Evolutionary conservation across 768 basidiomycete species (phyloP), one percentile per base, ranked within the genome.

Genomic region (Russula griseocarnosa): DNA sequence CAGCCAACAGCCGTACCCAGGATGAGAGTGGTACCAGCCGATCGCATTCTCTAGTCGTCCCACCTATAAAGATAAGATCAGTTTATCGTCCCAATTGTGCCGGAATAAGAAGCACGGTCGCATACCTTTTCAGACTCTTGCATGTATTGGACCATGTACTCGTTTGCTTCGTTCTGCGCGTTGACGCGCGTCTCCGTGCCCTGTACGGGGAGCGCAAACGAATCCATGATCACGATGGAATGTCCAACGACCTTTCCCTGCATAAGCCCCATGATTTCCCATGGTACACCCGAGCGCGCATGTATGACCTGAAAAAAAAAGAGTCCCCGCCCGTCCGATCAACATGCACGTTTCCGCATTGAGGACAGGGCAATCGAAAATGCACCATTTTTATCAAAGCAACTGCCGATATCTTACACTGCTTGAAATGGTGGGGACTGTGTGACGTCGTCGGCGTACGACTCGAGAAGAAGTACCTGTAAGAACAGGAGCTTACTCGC

Each of bases 201-300:
- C 74, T 97, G 92, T 3, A 98, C 96, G 1, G 97, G 97, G 4
- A 99, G 79, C 5, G 97, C 95, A 68, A 98, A 98, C 13, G 93
- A 94, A 75, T 99, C 97, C 85, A 97, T 88, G 72, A 99, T 86
- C 16, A 91, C 86, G 42, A 90, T 77, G 1, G 87, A 80, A 66
- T 86, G 86, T 2, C 84, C 88, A 10, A 91, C 77, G 42, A 97
- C 88, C 76, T 97, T 96, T 61, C 95, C 95, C 75, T 97, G 95
- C 94, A 99, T 97, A 36, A 98, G 83, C 11, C 96, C 96, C 96
- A 99, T 99, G 72, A 99, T 97, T 77, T 99, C 96, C 78, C 98
- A 92, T 63, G 90, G 89, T 6, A 97, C 96, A 63, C 96, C 96
- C 3, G 96, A 98, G 56, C 96, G 86, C 36, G 96, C 96, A 74